Evolutionary conservation across 2,329 filamentous ascomycete species (phyloP).

Genomic region (Colletotrichum theobromicola): DNA sequence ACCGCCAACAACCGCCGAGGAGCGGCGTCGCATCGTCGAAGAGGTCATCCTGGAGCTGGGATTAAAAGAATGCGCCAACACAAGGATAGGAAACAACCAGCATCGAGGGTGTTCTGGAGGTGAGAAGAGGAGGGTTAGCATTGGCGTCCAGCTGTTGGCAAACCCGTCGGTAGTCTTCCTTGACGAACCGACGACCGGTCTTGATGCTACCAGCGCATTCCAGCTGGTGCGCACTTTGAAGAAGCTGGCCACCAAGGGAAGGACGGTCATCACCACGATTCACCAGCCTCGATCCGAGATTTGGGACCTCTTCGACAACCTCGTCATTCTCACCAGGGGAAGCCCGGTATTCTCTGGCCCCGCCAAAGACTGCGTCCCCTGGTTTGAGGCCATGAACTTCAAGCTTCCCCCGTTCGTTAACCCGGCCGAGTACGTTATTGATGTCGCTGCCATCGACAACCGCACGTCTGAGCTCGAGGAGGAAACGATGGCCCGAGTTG

Average conservation of each 20-base stretch:
- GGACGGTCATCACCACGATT: slow-evolving; percentile 76
- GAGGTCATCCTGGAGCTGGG: slow-evolving; percentile 79
- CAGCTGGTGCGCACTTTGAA: slow-evolving; percentile 76
- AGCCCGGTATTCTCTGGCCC: slow-evolving; percentile 72
- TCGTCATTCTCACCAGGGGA: slow-evolving; percentile 72
- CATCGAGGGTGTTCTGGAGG: slow-evolving; percentile 81
- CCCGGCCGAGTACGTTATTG: slow-evolving; percentile 78
- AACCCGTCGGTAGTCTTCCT: slow-evolving; percentile 81
- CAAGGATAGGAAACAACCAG: slow-evolving; percentile 71
- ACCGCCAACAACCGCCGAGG: slow-evolving; percentile 60
- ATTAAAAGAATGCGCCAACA: slow-evolving; percentile 78
- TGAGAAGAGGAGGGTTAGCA: slow-evolving; percentile 77
- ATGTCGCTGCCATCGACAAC: slow-evolving; percentile 76
- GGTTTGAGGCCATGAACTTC: slow-evolving; percentile 68
- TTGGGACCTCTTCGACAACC: slow-evolving; percentile 76
- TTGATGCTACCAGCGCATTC: slow-evolving; percentile 79
- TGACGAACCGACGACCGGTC: slow-evolving; percentile 79
- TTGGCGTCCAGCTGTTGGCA: slow-evolving; percentile 79
- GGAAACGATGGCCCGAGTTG: slow-evolving; percentile 63
- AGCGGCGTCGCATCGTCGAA: slow-evolving; percentile 70
- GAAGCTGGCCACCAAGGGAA: slow-evolving; percentile 67
- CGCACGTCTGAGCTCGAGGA: slow-evolving; percentile 70
- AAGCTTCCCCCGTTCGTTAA: slow-evolving; percentile 75
- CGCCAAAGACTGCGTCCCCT: slow-evolving; percentile 61
- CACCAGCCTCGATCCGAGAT: slow-evolving; percentile 82